Evolutionary conservation across 805 yeast species (phyloP).

Genomic region (Barnettozyma populi): DNA sequence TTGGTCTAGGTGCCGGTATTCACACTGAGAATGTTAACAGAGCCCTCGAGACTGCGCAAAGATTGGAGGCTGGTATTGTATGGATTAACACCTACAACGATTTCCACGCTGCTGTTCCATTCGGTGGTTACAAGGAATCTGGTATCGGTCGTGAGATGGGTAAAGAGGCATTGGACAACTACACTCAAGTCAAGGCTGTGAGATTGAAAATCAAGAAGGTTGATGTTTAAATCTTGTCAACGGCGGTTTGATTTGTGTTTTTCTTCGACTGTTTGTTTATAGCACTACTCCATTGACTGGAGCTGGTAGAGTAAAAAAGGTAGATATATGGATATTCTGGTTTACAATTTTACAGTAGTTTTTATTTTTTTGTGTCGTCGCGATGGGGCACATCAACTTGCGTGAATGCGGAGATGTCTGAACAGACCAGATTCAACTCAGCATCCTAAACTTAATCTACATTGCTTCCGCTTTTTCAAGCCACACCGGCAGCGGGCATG

Average conservation of each 20-base stretch:
- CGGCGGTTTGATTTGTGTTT: not conserved
- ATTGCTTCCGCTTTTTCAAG: no score
- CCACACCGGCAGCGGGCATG: no score
- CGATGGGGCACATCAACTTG: no score
- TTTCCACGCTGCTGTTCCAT: slow-evolving; percentile 70
- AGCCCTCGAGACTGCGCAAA: slow-evolving; percentile 58
- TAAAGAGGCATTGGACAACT: slow-evolving; percentile 66
- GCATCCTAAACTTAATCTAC: no score
- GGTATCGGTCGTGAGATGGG: slow-evolving; percentile 91
- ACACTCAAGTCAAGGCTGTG: slow-evolving; percentile 71
- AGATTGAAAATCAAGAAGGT: slow-evolving; percentile 38
- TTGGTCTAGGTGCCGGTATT: slow-evolving; percentile 79
- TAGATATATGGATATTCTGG: not conserved
- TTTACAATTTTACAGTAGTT: not conserved
- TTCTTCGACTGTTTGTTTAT: not conserved
- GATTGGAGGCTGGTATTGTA: slow-evolving; percentile 68
- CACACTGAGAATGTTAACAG: slow-evolving; percentile 60
- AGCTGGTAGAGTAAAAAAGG: slow-evolving; percentile 4
- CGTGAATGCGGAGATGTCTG: no score
- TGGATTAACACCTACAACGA: slow-evolving; percentile 81
- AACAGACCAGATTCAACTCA: no score
- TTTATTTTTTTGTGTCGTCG: no score
- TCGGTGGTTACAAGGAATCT: slow-evolving; percentile 76
- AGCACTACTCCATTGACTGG: slow-evolving; percentile 8
- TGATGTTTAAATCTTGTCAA: slow-evolving; percentile 4